Evolutionary conservation across 352 stramenopile genomes (phyloP).

Genomic region (Pythium aquatile): DNA sequence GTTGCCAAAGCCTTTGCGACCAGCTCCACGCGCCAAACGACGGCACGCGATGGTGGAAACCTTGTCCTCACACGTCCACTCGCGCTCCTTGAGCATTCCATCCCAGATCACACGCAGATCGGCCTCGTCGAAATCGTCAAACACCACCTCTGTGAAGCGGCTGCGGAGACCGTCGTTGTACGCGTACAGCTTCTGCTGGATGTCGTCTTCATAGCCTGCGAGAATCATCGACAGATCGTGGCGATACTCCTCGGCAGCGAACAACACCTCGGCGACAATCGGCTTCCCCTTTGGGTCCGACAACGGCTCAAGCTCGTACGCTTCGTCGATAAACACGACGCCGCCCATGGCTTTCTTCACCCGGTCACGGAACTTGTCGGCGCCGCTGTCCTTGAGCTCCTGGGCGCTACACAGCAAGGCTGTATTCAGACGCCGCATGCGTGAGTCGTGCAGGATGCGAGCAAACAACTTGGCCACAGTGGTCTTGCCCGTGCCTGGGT

Average conservation of each 20-base stretch:
- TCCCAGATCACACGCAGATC: conserved; percentile 84
- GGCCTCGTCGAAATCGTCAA: conserved; percentile 90
- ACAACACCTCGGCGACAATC: conserved; percentile 89
- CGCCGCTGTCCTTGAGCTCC: conserved; percentile 68
- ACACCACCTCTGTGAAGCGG: conserved; percentile 83
- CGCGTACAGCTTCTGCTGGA: conserved; percentile 91
- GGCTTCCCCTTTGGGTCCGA: conserved; percentile 75
- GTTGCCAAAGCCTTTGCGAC: conserved; percentile 87
- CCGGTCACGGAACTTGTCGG: conserved; percentile 70
- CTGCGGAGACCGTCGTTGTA: conserved; percentile 88
- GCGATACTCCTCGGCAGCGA: conserved; percentile 82
- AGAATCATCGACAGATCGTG: conserved; percentile 89
- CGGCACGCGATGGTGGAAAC: conserved; percentile 63
- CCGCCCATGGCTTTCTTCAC: conserved; percentile 71
- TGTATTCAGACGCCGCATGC: conserved; percentile 45
- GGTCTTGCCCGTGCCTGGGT: conserved; percentile 75
- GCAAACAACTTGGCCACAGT: conserved; percentile 84
- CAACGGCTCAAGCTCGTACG: conserved; percentile 87
- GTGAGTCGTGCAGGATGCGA: conserved; percentile 73
- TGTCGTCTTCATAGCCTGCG: conserved; percentile 91
- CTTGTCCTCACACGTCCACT: conserved; percentile 48
- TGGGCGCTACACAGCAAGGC: conserved; percentile 55
- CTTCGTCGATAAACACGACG: conserved; percentile 93
- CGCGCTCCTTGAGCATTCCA: conserved; percentile 38
- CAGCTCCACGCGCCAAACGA: conserved; percentile 55